A percentile compares a stretch with the other conserved stretches of the same genome.
Evolutionary conservation across 1,284 basidiomycete species (phyloP).

Genomic region (Apiotrichum mycotoxinovorans): DNA sequence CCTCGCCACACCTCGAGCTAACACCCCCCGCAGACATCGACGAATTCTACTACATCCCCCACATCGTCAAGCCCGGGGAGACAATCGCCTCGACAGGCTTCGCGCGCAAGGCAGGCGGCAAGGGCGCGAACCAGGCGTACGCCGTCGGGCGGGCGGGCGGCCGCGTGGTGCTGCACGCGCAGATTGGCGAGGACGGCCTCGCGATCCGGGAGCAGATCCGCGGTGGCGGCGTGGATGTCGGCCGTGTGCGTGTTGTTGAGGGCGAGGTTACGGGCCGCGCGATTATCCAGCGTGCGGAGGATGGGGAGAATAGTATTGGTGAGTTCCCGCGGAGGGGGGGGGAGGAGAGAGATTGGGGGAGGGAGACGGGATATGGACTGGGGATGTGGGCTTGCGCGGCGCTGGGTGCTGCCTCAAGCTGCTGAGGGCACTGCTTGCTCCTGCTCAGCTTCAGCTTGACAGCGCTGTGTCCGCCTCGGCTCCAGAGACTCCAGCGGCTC

Average conservation of each 20-base stretch:
- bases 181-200: slow-evolving; percentile 45
- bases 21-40: slow-evolving; percentile 13
- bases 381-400: too few relatives aligned
- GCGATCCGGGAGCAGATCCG: slow-evolving; percentile 37
- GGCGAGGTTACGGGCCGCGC: slow-evolving; percentile 49
- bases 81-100: slow-evolving; percentile 51
- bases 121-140: slow-evolving; percentile 54
- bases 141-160: slow-evolving; percentile 49
- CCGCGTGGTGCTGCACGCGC: slow-evolving; percentile 43
- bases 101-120: slow-evolving; percentile 51
- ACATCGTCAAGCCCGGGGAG: slow-evolving; percentile 52
- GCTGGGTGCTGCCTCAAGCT: too few relatives aligned
- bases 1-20: not conserved
- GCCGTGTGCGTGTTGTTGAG: slow-evolving; percentile 27
- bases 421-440: too few relatives aligned
- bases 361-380: too few relatives aligned
- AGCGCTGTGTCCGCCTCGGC: too few relatives aligned
- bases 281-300: slow-evolving; percentile 50
- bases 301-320: slow-evolving; percentile 52
- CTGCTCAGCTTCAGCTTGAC: too few relatives aligned
- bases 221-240: slow-evolving; percentile 40
- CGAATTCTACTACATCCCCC: slow-evolving; percentile 51
- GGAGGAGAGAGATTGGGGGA: not conserved
- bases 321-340: not conserved
- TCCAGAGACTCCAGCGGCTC: too few relatives aligned